phyloP scores from a whole-genome alignment of 139 green algal species.

The Pedinophyceae sp. region DNA sequence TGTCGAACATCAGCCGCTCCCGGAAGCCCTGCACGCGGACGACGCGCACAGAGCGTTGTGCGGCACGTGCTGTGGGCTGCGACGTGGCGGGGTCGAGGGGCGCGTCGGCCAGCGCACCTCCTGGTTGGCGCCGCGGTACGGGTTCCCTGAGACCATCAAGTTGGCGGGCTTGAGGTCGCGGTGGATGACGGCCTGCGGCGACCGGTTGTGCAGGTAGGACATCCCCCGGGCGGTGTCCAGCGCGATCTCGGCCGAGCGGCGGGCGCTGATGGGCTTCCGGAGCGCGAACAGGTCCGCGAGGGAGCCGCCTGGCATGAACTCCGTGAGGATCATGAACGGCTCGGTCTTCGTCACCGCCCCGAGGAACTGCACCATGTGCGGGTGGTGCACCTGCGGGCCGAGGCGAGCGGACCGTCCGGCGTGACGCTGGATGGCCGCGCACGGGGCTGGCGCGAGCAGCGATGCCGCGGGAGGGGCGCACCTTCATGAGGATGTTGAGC shows the following conservation, averaged over 20 bases:
- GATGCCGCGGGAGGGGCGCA: too few relatives aligned
- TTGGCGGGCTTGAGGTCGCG: slow-evolving; percentile 82
- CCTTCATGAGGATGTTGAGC: too few relatives aligned
- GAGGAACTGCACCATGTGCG: slow-evolving; percentile 58
- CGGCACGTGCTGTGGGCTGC: too few relatives aligned
- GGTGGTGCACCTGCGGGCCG: slow-evolving; percentile 38
- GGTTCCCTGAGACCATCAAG: slow-evolving; percentile 62
- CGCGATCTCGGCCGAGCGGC: slow-evolving; percentile 52
- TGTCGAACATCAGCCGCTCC: slow-evolving; percentile 52
- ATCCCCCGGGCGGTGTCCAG: slow-evolving; percentile 67
- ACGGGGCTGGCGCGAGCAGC: too few relatives aligned
- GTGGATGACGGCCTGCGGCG: slow-evolving; percentile 29
- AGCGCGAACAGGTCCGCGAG: slow-evolving; percentile 12
- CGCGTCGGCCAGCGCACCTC: too few relatives aligned
- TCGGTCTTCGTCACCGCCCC: slow-evolving; percentile 68
- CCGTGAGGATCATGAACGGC: slow-evolving; percentile 69
- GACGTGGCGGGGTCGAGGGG: too few relatives aligned
- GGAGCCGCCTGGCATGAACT: slow-evolving; percentile 44
- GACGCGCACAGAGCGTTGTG: too few relatives aligned
- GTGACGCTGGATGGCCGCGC: too few relatives aligned
- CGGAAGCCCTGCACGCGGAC: slow-evolving; percentile 28
- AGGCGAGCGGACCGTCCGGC: too few relatives aligned
- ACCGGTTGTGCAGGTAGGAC: slow-evolving; percentile 68
- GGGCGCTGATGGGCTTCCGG: neutral
- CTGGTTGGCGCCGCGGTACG: slow-evolving; percentile 26